Base-by-base conservation (phyloP, 257 asterid genomes). In the Plantago ovata region DNA sequence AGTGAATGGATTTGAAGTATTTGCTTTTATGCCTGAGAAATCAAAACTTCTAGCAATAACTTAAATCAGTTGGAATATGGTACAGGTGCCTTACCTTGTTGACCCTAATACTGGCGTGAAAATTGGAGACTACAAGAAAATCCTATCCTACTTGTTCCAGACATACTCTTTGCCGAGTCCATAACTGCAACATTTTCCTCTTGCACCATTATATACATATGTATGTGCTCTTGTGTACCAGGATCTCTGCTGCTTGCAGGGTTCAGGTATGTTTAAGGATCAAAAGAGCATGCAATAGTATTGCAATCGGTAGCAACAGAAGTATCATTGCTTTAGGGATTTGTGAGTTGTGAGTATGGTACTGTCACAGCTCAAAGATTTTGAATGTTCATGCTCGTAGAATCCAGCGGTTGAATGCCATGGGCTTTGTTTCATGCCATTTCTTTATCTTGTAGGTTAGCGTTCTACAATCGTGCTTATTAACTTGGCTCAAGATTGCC, bases 71-170 rank as follows among this genome's bases (percentile, higher is more conserved):
- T 57, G 4, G 18, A 55, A 53, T 40, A 21, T 38, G 38, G 21
- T 77, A 81, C 84, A 86, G 93, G 93, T 83, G 19, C 93, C 95
- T 60, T 83, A 70, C 82, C 91, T 83, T 56, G 66, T 81, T 55
- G 93, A 86, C 77, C 95, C 75, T 12, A 86, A 83, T 60, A 77
- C 86, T 1, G 86, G 83, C 32, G 58, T 62, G 61, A 59, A 61
- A 32, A 71, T 71, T 39, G 77, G 89, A 21, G 87, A 75, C 41
- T 79, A 83, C 81, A 80, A 71, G 81, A 79, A 62, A 67, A 81
- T 86, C 15, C 38, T 83, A 40, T 38, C 77, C 11, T 85, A 85
- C 72, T 73, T 85, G 81, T 76, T 81, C 64, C 78, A 69, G 60
- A 83, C 83, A 3, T 85, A 81, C 67, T 52, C 74, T 7, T 42